These are phyloP conservation scores for Wallemia ichthyophaga DNA, from an alignment of 1,284 basidiomycete genomes.

Conservation along the genomic window DNA sequence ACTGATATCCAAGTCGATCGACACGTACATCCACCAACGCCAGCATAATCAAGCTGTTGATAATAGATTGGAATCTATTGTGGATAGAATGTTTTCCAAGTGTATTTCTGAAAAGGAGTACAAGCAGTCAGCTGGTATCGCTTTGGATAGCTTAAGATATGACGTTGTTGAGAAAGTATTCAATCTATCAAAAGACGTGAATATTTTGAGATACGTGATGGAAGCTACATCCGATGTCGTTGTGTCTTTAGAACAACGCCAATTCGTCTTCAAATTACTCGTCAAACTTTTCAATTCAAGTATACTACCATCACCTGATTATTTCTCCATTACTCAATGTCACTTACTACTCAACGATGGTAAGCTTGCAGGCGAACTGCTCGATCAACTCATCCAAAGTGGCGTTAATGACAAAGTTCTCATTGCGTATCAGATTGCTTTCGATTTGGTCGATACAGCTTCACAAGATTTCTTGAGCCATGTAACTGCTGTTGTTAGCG, in stretches of 20 bases:
- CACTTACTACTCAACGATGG: constrained; percentile 59
- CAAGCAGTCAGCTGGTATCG: constrained; percentile 64
- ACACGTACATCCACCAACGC: constrained; percentile 39
- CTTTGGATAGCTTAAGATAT: constrained; percentile 56
- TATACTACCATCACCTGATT: constrained; percentile 28
- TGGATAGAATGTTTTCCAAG: constrained; percentile 53
- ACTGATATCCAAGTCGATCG: constrained; percentile 74
- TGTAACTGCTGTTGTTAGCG: constrained; percentile 5
- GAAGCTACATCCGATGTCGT: constrained; percentile 50
- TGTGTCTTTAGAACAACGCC: constrained; percentile 41
- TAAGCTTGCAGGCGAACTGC: constrained; percentile 34
- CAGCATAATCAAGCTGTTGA: constrained; percentile 29
- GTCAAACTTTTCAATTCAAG: constrained; percentile 61
- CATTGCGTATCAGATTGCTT: constrained; percentile 71
- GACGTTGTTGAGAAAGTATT: constrained; percentile 35
- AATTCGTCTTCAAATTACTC: constrained; percentile 28
- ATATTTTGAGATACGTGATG: constrained; percentile 61
- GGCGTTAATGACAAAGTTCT: constrained; percentile 28
- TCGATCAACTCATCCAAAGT: constrained; percentile 29
- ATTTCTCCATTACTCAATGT: constrained; percentile 52
- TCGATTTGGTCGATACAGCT: constrained; percentile 73
- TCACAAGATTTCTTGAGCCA: constrained; percentile 58
- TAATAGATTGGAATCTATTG: constrained; percentile 40
- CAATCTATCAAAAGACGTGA: constrained; percentile 29
- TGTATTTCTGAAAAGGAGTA: constrained; percentile 59